Conservation (phyloP, 108 stramenopile genomes). For the Chaetoceros tenuissimus region DNA sequence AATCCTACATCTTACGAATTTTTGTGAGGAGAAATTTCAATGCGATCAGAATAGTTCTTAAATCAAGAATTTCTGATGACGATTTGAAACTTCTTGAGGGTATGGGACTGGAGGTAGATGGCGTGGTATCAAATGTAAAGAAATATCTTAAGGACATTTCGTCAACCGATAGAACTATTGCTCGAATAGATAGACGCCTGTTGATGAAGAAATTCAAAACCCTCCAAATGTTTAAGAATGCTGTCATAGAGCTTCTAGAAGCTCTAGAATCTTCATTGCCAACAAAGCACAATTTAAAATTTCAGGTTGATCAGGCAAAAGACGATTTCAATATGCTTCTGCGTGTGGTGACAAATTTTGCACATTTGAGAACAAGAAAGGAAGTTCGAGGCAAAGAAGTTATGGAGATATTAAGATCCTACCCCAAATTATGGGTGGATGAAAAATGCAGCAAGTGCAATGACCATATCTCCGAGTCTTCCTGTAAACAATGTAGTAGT, state of each 20-base stretch:
- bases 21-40: slow-evolving; percentile 28
- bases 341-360: too few relatives aligned
- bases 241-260: slow-evolving; percentile 12
- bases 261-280: slow-evolving; percentile 5
- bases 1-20: slow-evolving; percentile 25
- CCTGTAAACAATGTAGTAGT: slow-evolving; percentile 9
- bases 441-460: slow-evolving; percentile 1
- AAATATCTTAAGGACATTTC: neutral
- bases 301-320: slow-evolving; percentile 9
- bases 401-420: slow-evolving; percentile 4
- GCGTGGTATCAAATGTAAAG: neutral
- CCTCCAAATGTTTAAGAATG: slow-evolving; percentile 2
- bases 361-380: too few relatives aligned
- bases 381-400: neutral
- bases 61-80: neutral
- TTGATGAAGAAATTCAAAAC: slow-evolving; percentile 1
- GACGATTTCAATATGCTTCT: slow-evolving; percentile 14
- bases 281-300: neutral
- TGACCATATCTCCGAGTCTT: neutral
- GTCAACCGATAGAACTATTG: slow-evolving; percentile 14
- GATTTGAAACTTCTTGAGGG: neutral
- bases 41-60: slow-evolving; percentile 2
- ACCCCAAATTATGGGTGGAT: slow-evolving; percentile 17
- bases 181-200: slow-evolving; percentile 22
- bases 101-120: neutral